phyloP scores from a whole-genome alignment of 2,329 filamentous ascomycete genomes.

The Colletotrichum cordylinicola region DNA sequence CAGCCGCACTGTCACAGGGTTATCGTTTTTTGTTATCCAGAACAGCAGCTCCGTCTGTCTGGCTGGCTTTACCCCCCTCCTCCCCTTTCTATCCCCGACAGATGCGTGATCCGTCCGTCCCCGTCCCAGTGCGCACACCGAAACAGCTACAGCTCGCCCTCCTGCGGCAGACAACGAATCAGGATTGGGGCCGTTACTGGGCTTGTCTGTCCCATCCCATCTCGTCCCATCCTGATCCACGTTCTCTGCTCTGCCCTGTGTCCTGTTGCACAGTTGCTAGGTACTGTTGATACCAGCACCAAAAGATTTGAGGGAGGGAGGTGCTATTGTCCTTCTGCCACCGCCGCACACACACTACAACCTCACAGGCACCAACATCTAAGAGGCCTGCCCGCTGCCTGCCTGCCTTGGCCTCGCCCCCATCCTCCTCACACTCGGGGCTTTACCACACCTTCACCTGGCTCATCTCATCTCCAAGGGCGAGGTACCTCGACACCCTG shows the following conservation, averaged over 20 bases:
- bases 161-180: slow-evolving; percentile 39
- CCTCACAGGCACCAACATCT: neutral
- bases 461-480: neutral
- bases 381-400: neutral
- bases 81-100: slow-evolving; percentile 34
- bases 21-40: neutral
- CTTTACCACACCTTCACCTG: neutral
- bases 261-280: neutral
- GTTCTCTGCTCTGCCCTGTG: neutral
- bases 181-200: slow-evolving; percentile 29
- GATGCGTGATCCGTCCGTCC: slow-evolving; percentile 36
- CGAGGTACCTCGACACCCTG: neutral
- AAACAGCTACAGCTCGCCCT: slow-evolving; percentile 31
- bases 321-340: neutral
- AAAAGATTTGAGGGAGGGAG: neutral
- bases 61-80: slow-evolving; percentile 23
- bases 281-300: neutral
- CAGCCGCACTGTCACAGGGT: neutral
- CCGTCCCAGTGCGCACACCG: slow-evolving; percentile 29
- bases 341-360: neutral
- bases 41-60: slow-evolving; percentile 33
- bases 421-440: neutral
- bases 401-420: neutral
- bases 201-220: slow-evolving; percentile 28
- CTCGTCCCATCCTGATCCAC: neutral